Conservation (phyloP, 805 yeast genomes). For the Ogataea salicorniae region DNA sequence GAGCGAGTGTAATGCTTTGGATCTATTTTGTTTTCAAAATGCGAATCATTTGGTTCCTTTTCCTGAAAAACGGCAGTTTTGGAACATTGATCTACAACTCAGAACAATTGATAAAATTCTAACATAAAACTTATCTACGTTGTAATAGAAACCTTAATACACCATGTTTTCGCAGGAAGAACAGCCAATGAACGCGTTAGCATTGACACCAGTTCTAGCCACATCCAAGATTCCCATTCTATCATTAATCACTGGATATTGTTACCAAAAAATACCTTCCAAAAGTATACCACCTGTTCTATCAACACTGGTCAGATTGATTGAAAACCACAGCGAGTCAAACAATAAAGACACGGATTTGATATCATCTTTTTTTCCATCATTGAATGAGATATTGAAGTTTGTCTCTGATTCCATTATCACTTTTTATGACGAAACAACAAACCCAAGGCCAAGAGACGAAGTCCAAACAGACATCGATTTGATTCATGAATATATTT, state of each 20-base stretch:
- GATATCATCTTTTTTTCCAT: constrained; percentile 21
- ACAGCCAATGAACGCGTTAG: constrained; percentile 8
- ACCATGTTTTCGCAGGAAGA: not conserved
- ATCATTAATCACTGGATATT: constrained; percentile 42
- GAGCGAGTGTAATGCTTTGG: too few relatives aligned
- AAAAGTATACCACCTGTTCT: constrained; percentile 35
- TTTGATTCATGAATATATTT: constrained; percentile 28
- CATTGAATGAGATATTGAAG: constrained; percentile 18
- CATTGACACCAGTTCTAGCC: constrained; percentile 39
- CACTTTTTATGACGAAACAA: constrained; percentile 2
- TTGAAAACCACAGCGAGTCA: constrained; percentile 27
- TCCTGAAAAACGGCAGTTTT: too few relatives aligned
- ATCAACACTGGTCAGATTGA: constrained; percentile 37
- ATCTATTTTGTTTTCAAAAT: too few relatives aligned
- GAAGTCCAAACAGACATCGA: constrained; percentile 21
- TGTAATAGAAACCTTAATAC: too few relatives aligned
- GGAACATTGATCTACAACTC: too few relatives aligned
- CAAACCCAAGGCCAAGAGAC: not conserved
- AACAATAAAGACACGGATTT: constrained; percentile 8
- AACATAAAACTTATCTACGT: too few relatives aligned
- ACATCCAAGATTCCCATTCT: constrained; percentile 52
- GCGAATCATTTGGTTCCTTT: too few relatives aligned
- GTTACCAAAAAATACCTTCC: constrained; percentile 36
- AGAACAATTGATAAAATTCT: too few relatives aligned
- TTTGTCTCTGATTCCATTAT: constrained; percentile 13